Evolutionary conservation across 2,329 filamentous ascomycete species (phyloP), one percentile per base, ranked within the genome.

Genomic region (Colletotrichum eleusines): DNA sequence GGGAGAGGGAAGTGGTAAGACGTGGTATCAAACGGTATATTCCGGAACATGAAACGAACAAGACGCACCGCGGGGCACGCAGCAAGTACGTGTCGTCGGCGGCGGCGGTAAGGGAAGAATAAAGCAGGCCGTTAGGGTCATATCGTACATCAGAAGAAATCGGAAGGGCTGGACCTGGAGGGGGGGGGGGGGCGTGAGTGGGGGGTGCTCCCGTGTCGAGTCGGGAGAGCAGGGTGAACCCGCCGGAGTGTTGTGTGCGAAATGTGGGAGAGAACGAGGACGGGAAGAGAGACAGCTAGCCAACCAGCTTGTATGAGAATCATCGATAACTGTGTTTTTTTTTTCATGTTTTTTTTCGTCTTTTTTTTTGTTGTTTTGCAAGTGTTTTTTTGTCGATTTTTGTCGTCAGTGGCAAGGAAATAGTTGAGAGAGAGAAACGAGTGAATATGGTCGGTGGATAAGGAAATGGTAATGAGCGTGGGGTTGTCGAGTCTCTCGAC

Each of bases 361-460:
- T 20, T 42, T 42, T 5, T 16, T 40, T 42, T 42, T 5, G 3
- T 42, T 14, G 46, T 7, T 69, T 73, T 69, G 40, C 65, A 63
- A 73, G 46, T 72, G 65, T 72, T 72, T 72, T n/a, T 73, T 68
- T 26, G 28, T 53, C 14, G 20, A 23, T 51, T 67, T 71, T 67
- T 64, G 51, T 70, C 71, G 67, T 63, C 70, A 76, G 75, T 73
- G 72, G 69, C 12, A 77, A 80, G 75, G 74, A 79, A 80, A 78
- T 69, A 59, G 50, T 61, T 4, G 62, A n/a, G 74, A 6, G 62
- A 63, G 26, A n/a, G n/a, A n/a, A 80, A 76, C 58, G 80, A 81
- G 68, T 63, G 80, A 80, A 80, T 78, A 66, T 62, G 74, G 78
- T 80, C 72, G 75, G 76, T 76, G 11, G 31, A 40, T 55, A 71